Evolutionary conservation across 495 filamentous ascomycete species (phyloP), one percentile per base, ranked within the genome.

Genomic region (Chaetomium cochliodes): DNA sequence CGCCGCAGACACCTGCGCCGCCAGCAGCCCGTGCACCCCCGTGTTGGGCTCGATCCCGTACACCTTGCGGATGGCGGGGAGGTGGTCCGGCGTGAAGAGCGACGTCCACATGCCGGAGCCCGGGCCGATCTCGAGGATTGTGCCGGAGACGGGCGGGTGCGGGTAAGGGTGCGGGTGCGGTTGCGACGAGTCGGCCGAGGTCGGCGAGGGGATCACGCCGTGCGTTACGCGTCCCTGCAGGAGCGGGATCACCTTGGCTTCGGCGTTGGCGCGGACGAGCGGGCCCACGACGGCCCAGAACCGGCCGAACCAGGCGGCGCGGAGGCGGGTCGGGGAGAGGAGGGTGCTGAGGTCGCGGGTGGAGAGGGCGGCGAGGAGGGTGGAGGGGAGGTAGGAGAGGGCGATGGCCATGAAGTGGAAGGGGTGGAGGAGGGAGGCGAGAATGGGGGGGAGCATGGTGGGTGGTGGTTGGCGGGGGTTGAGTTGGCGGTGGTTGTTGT

Each of bases 1-100:
- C 2, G 83, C 78, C 2, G 74, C 67, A 8, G 66, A 66, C 23
- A 88, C 77, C 20, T 77, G 79, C 0, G 64, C 61, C 4, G 76
- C 76, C 39, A 93, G 75, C 15, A 66, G 69, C 2, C 52, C 64
- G 72, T 91, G 88, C 0, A 88, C 79, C 0, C 73, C 74, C 0
- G 42, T 4, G 69, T 89, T 90, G 3, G 89, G 89, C 75, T 92
- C 88, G 0, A 90, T 78, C 66, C 88, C 88, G 72, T 85, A 89
- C 51, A 92, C 81, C 60, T 81, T 79, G 39, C 75, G 84, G 60
- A 90, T 67, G 18, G 11, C 12, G 22, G 56, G 30, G 18, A 65
- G 58, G 16, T 49, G 58, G 41, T 16, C 23, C 2, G n/a, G 50
- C 23, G 47, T 53, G 49, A 79, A 81, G 23, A 80, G 42, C 28